These are phyloP conservation scores for Hypoxylon perforatum DNA, from an alignment of 495 filamentous ascomycete species.

Conservation along the genomic window DNA sequence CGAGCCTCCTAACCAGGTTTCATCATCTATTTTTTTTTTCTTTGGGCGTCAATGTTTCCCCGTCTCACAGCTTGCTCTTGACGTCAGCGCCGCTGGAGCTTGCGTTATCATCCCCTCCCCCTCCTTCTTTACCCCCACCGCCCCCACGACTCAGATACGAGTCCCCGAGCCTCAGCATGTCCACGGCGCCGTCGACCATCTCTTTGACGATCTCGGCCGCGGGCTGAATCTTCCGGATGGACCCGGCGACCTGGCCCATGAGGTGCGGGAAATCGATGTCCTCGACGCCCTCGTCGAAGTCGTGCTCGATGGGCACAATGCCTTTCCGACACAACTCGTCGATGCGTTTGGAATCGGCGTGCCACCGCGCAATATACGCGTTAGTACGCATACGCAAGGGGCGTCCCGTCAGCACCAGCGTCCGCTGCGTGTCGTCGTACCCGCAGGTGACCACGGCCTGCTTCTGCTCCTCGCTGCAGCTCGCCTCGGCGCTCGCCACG, in stretches of 20 bases:
- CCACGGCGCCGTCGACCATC: slow-evolving; percentile 85
- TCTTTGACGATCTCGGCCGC: slow-evolving; percentile 83
- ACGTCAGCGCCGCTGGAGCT: slow-evolving; percentile 3
- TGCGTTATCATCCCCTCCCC: too few species aligned
- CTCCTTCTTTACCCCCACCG: neutral
- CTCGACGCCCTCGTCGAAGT: slow-evolving; percentile 76
- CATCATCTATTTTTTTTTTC: too few species aligned
- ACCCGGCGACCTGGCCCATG: slow-evolving; percentile 93
- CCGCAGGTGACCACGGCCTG: slow-evolving; percentile 77
- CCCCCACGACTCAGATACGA: slow-evolving; percentile 54
- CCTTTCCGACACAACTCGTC: slow-evolving; percentile 76
- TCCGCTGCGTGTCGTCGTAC: slow-evolving; percentile 80
- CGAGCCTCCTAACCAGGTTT: too few species aligned
- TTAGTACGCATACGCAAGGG: slow-evolving; percentile 84
- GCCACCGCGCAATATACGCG: slow-evolving; percentile 84
- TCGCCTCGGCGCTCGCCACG: slow-evolving; percentile 81
- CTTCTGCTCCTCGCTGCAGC: slow-evolving; percentile 82
- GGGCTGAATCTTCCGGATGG: slow-evolving; percentile 78
- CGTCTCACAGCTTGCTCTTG: slow-evolving; percentile 57
- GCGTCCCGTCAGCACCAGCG: slow-evolving; percentile 80
- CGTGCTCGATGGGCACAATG: slow-evolving; percentile 80
- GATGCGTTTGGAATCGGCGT: slow-evolving; percentile 76
- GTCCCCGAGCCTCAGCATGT: slow-evolving; percentile 69
- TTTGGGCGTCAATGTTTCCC: too few species aligned
- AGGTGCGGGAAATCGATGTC: slow-evolving; percentile 86